Base-by-base conservation (phyloP, 176 grass and related monocot species). In the Musa acuminata region DNA sequence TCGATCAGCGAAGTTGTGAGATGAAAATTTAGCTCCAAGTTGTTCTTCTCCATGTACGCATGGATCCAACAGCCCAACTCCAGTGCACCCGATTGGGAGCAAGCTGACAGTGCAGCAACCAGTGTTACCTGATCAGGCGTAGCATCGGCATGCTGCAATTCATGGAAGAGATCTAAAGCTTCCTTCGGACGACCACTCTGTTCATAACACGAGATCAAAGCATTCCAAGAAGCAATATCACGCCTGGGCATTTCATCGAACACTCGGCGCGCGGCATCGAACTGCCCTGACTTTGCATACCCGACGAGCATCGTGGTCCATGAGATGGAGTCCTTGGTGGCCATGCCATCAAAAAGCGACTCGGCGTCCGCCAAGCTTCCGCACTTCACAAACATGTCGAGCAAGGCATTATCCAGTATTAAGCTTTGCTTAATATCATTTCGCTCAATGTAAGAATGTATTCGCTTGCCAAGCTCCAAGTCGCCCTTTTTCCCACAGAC, bases 201-300 rank as follows among this genome's bases (percentile, higher is more conserved):
- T 48, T 78, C 78, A 23, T 76, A 88, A 6, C 83, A 84, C 4
- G 81, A 77, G 8, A 92, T 78, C 53, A 88, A 52, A 86, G 80
- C 76, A 11, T 81, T 92, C 86, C 89, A 92, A 0, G 89, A 64
- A 13, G 88, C 48, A 58, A 86, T 60, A 75, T 92, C 86, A 52
- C 83, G 85, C 13, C 77, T 5, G 0, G 86, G 83, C 84, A 88
- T 84, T 52, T 81, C 65, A 74, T 74, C 52, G 69, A 92, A 92
- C n/a, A 88, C 50, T 4, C 2, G 52, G 12, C 10, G 73, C 25
- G 89, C 89, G 52, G 78, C 35, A 59, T 71, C 19, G 0, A 88
- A 65, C 64, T 86, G 72, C 25, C 79, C 72, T 60, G 58, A 67
- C 69, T 26, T 83, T 1, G 75, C 74, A 69, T 81, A 75, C 55